phyloP scores from a whole-genome alignment of 202 grass and related monocot genomes.

The Carex arenaria region DNA sequence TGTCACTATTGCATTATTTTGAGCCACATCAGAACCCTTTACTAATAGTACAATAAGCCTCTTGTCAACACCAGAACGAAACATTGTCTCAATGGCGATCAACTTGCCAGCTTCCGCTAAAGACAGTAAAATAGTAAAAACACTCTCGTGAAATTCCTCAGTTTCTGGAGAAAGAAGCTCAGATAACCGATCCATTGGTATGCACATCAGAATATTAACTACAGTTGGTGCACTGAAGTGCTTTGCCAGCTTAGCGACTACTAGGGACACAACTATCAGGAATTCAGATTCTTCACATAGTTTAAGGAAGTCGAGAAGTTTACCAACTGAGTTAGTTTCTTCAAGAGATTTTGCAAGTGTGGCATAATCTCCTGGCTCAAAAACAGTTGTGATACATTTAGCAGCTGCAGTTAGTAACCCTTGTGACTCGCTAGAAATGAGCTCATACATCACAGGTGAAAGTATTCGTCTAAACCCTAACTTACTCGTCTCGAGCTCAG shows the following conservation, averaged over 20 bases:
- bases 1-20: constrained; percentile 7
- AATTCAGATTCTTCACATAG: not conserved
- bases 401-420: not conserved
- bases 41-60: not conserved
- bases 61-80: not conserved
- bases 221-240: not conserved
- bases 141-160: not conserved
- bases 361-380: not conserved
- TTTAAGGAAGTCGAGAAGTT: not conserved
- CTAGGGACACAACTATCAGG: not conserved
- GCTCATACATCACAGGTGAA: constrained; percentile 5
- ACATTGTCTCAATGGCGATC: not conserved
- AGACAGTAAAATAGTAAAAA: constrained; percentile 10
- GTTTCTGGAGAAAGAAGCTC: not conserved
- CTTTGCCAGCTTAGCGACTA: not conserved
- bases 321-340: not conserved
- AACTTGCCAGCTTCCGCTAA: not conserved
- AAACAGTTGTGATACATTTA: not conserved
- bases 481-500: not conserved
- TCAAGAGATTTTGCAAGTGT: constrained; percentile 3
- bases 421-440: not conserved
- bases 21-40: constrained; percentile 3
- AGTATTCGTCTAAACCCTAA: not conserved
- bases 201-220: not conserved
- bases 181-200: constrained; percentile 7